These are phyloP conservation scores for Ceratocystis harringtonii DNA, from an alignment of 2,329 filamentous ascomycete species.

Conservation along the genomic window DNA sequence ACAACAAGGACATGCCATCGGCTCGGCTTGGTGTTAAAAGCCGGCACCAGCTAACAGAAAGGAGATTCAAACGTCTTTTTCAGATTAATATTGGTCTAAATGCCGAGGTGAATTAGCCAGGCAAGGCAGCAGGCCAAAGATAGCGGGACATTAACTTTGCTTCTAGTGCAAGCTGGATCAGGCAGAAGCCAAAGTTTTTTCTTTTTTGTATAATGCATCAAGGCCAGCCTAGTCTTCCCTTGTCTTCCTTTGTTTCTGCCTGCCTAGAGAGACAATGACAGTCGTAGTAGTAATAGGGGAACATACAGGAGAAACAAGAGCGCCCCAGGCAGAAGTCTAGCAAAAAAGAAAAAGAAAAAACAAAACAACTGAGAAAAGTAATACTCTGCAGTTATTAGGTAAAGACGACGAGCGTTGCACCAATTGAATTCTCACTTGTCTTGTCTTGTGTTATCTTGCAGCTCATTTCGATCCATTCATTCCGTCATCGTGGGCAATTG, in stretches of 20 bases:
- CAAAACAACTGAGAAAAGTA: neutral
- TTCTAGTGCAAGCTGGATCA: neutral
- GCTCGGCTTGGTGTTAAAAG: neutral
- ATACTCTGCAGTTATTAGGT: neutral
- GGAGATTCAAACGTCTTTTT: neutral
- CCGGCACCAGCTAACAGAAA: neutral
- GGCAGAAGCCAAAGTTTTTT: neutral
- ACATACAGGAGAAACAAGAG: neutral
- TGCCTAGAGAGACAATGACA: neutral
- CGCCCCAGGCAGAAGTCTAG: neutral
- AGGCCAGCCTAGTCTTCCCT: no score
- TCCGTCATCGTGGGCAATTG: neutral
- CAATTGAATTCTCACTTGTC: neutral
- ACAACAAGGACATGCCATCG: neutral
- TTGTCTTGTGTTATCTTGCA: neutral
- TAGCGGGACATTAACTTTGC: neutral
- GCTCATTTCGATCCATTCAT: no score
- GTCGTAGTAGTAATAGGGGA: neutral
- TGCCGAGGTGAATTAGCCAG: neutral
- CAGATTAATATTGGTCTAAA: neutral
- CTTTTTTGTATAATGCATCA: no score
- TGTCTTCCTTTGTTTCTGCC: neutral
- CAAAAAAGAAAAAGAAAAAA: neutral
- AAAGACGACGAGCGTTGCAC: neutral
- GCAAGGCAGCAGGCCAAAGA: neutral